These are phyloP conservation scores for Phaeosphaeria sp. DNA, from an alignment of 2,329 filamentous ascomycete species.

Conservation along the genomic window DNA sequence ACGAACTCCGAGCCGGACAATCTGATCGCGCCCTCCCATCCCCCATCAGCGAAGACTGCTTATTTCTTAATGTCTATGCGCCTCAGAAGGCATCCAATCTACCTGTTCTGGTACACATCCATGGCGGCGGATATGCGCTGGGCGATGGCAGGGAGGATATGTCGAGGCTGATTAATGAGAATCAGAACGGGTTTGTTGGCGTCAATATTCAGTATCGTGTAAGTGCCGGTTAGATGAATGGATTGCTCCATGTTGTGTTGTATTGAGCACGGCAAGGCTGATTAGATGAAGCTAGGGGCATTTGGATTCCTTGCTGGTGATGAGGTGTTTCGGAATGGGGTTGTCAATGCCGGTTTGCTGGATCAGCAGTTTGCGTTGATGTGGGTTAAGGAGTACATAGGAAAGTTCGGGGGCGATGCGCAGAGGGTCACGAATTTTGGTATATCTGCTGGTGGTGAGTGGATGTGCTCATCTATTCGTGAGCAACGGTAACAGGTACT, in stretches of 20 bases:
- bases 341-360: constrained; percentile 49
- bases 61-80: constrained; percentile 46
- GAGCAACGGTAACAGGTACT: too few species aligned
- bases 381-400: constrained; percentile 59
- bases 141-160: constrained; percentile 49
- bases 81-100: constrained; percentile 29
- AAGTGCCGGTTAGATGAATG: not conserved
- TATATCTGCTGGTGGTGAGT: constrained; percentile 47
- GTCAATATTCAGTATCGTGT: constrained; percentile 60
- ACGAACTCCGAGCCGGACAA: not conserved
- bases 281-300: constrained; percentile 42
- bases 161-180: constrained; percentile 52
- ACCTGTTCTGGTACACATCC: constrained; percentile 41
- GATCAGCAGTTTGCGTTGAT: constrained; percentile 60
- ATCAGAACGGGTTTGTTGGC: constrained; percentile 55
- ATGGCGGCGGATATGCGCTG: constrained; percentile 44
- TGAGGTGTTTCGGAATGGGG: constrained; percentile 46
- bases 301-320: constrained; percentile 53
- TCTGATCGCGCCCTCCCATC: not conserved
- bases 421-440: constrained; percentile 44
- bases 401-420: constrained; percentile 33
- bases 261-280: too few species aligned
- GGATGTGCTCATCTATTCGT: too few species aligned
- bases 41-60: constrained; percentile 38
- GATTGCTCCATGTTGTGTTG: too few species aligned